A percentile compares a stretch with the other conserved stretches of the same genome.
Evolutionary conservation across 768 basidiomycete species (phyloP).

Genomic region (Tylopilus felleus): DNA sequence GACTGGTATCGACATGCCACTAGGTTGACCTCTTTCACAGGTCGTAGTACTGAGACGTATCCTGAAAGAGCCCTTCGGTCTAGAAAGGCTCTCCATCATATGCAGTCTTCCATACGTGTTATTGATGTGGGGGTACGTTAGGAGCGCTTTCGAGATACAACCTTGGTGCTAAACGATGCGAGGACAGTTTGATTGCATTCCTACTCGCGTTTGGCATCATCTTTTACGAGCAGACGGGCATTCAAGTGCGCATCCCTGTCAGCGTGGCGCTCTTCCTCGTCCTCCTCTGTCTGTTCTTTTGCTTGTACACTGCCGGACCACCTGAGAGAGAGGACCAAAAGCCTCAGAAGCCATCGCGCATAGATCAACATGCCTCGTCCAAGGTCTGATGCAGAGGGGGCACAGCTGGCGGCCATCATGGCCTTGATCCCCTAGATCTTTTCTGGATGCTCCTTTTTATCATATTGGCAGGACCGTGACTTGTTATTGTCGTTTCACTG

Average conservation of each 20-base stretch:
- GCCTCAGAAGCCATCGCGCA: background rate
- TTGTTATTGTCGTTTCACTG: background rate
- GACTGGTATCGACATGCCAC: background rate
- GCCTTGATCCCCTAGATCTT: background rate
- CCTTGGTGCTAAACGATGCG: background rate
- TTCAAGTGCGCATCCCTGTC: slow-evolving; percentile 26
- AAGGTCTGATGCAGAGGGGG: slow-evolving; percentile 1
- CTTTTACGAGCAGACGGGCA: slow-evolving; percentile 28
- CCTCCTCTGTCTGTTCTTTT: slow-evolving; percentile 28
- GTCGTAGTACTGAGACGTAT: slow-evolving; percentile 28
- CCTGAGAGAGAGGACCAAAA: slow-evolving; percentile 15
- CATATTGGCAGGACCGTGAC: background rate
- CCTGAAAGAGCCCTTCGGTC: slow-evolving; percentile 23
- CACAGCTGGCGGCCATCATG: too few relatives aligned
- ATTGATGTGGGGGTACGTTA: slow-evolving; percentile 38
- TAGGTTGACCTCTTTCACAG: slow-evolving; percentile 11
- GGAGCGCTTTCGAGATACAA: background rate
- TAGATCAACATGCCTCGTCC: background rate
- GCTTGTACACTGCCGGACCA: slow-evolving; percentile 24
- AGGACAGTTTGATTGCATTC: slow-evolving; percentile 35
- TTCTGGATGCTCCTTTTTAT: background rate
- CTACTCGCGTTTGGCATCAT: slow-evolving; percentile 27
- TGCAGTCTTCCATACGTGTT: slow-evolving; percentile 41
- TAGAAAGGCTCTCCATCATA: slow-evolving; percentile 38
- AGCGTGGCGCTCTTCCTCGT: slow-evolving; percentile 23